Base-by-base conservation (phyloP, 305 asterid species). In the Fraxinus sp. region DNA sequence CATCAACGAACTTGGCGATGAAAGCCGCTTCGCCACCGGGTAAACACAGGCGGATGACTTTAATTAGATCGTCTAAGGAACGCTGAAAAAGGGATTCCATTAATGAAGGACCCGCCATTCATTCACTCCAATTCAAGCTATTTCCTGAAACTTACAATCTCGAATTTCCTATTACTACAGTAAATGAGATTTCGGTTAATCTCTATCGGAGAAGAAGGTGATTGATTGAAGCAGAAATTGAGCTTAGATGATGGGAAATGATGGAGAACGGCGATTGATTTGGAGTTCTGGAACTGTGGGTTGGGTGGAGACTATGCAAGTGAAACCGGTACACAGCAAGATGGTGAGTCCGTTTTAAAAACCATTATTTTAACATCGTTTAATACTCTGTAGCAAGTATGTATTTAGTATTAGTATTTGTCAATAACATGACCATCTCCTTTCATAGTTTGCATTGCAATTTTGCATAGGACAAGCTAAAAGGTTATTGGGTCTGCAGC, bases 1-100 rank as follows among this genome's bases (percentile, higher is more conserved):
- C 98, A 43, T 90, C 95, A 66, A 92, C 66, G 49, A 97, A 80
- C 85, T 89, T 93, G 85, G 93, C 81, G 77, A 96, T 86, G 87
- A 93, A 88, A 79, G 90, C 7, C 77, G 96, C 70, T 82, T 92
- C 93, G n/a, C 86, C 55, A 28, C 86, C 85, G 13, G 92, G 88
- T 6, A 90, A 85, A 78, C 86, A 76, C 62, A 90, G 89, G 80
- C 98, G 97, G 80, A 93, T 79, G 82, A 91, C 91, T 83, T 94
- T 96, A 88, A 96, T 94, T 83, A 94, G 74, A 84, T 94, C 98
- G 30, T 92, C 97, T n/a, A 96, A 59, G 3, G 98, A 90, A 70
- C 97, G 93, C 79, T 96, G 99, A 90, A 96, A 96, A 11, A 96
- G 89, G 30, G 98, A 92, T 73, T 93, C 99, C 94, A 96, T 93